Percentiles rank a stretch among this genome's conserved stretches.
phyloP scores from a whole-genome alignment of 345 rosid genomes.

The Durio zibethinus region DNA sequence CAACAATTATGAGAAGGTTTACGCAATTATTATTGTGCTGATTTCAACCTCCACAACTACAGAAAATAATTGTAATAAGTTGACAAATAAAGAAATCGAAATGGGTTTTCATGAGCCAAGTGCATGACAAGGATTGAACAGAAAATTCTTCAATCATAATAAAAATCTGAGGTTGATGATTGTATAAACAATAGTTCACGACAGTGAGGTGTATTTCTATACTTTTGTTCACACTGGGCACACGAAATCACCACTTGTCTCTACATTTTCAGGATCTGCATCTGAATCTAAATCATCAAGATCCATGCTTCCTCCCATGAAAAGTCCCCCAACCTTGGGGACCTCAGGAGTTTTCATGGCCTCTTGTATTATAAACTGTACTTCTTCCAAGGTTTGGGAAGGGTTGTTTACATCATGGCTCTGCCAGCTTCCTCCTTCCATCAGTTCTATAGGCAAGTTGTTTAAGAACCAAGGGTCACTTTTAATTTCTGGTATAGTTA shows the following conservation, averaged over 20 bases:
- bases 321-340: conserved; percentile 29
- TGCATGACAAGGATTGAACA: not conserved
- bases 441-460: conserved; percentile 58
- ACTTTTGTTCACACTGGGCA: conserved; percentile 36
- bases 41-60: too few relatives aligned
- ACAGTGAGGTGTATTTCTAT: not conserved
- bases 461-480: conserved; percentile 67
- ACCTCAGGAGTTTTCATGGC: conserved; percentile 45
- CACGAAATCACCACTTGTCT: conserved; percentile 58
- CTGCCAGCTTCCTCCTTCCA: conserved; percentile 57
- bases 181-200: not conserved
- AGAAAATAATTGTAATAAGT: too few relatives aligned
- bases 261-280: conserved; percentile 41
- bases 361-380: conserved; percentile 44
- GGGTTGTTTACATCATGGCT: conserved; percentile 53
- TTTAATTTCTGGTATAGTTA: conserved; percentile 39
- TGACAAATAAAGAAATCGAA: not conserved
- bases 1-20: not conserved
- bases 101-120: not conserved
- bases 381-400: conserved; percentile 61
- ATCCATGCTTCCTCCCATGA: conserved; percentile 53
- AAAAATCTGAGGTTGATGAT: not conserved
- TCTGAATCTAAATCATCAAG: conserved; percentile 60
- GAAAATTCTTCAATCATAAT: not conserved
- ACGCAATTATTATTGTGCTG: too few relatives aligned